These are phyloP conservation scores for Rosa persica DNA, from an alignment of 306 rosid genomes.

Conservation along the genomic window DNA sequence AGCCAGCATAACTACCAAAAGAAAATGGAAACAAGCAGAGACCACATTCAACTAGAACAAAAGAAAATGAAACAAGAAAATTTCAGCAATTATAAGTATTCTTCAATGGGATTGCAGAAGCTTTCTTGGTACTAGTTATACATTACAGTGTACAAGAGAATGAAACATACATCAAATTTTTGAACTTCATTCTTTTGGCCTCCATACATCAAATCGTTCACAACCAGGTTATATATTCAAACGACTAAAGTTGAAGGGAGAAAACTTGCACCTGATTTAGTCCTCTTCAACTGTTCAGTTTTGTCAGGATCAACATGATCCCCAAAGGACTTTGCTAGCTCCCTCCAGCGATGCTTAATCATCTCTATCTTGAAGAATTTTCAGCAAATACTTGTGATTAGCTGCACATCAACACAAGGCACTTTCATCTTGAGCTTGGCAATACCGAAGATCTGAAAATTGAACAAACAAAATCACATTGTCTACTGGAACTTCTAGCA, in stretches of 20 bases:
- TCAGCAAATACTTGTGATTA: constrained; percentile 8
- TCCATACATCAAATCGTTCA: neutral
- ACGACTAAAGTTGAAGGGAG: constrained; percentile 7
- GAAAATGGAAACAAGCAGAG: neutral
- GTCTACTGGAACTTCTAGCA: neutral
- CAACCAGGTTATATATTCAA: neutral
- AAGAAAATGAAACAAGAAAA: neutral
- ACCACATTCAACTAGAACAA: neutral
- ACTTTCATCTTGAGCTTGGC: constrained; percentile 7
- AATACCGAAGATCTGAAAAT: constrained; percentile 11
- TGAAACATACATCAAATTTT: neutral
- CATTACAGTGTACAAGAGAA: neutral
- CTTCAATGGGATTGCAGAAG: neutral
- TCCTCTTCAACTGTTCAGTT: constrained; percentile 43
- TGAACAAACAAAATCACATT: neutral
- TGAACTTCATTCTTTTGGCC: neutral
- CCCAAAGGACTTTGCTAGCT: constrained; percentile 43
- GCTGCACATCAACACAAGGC: constrained; percentile 9
- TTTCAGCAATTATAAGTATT: neutral
- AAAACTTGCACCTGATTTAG: constrained; percentile 52
- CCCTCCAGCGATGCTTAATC: constrained; percentile 53
- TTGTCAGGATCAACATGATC: constrained; percentile 39
- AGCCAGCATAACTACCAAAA: neutral
- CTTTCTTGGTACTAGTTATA: neutral
- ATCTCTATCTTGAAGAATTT: constrained; percentile 31